A percentile compares a stretch with the other conserved stretches of the same genome.
These are phyloP conservation scores for Tetrapisispora fleetii DNA, from an alignment of 805 yeast species.

Conservation along the genomic window DNA sequence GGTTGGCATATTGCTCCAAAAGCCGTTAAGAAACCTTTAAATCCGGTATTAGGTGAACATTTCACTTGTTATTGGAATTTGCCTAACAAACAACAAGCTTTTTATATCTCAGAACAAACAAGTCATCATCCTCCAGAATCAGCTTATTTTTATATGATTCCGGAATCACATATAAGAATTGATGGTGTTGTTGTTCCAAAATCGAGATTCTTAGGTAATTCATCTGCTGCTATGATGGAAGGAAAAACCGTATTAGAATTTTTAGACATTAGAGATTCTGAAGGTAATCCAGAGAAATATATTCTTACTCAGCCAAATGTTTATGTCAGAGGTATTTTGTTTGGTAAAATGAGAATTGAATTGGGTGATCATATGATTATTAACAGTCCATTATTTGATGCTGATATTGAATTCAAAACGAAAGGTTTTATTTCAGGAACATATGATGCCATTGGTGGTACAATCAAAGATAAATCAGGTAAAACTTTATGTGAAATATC, in stretches of 20 bases:
- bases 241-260: conserved; percentile 70
- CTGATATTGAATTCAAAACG: conserved; percentile 87
- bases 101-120: conserved; percentile 86
- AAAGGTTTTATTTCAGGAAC: conserved; percentile 91
- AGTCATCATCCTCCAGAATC: conserved; percentile 99
- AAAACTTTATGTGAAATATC: conserved; percentile 54
- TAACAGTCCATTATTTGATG: conserved; percentile 50
- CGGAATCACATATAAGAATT: conserved; percentile 67
- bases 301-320: conserved; percentile 90
- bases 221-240: conserved; percentile 96
- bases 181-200: conserved; percentile 86
- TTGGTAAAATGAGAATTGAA: conserved; percentile 84
- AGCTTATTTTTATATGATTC: conserved; percentile 80
- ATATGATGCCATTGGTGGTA: conserved; percentile 81
- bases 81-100: conserved; percentile 62
- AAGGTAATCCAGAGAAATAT: conserved; percentile 54
- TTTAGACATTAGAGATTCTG: conserved; percentile 43
- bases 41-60: conserved; percentile 88
- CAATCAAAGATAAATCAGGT: conserved; percentile 43
- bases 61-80: conserved; percentile 91
- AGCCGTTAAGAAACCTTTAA: conserved; percentile 94
- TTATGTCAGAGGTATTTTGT: conserved; percentile 86
- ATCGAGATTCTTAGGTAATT: conserved; percentile 85
- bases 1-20: conserved; percentile 99
- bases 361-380: conserved; percentile 86